phyloP scores from a whole-genome alignment of 805 yeast species.

The Diddensiella transvaalensis region DNA sequence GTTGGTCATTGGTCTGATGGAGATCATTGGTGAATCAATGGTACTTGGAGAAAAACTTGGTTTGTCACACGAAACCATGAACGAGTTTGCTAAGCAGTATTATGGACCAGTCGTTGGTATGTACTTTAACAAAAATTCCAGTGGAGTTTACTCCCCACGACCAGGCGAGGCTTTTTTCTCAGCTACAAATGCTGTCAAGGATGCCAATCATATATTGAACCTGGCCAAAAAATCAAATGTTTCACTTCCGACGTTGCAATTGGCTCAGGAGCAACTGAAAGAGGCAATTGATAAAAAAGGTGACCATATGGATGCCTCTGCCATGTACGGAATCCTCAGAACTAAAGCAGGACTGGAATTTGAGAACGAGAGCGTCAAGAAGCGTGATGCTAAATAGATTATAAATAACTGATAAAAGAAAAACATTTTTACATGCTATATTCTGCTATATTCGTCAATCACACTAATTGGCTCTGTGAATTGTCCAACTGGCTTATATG shows the following conservation, averaged over 20 bases:
- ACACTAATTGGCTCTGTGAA: conserved; percentile 39
- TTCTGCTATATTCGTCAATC: conserved; percentile 35
- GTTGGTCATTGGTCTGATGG: conserved; percentile 29
- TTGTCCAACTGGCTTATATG: conserved; percentile 38
- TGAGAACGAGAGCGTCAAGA: conserved; percentile 24
- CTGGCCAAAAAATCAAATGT: conserved; percentile 24
- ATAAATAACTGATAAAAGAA: background rate
- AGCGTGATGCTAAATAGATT: conserved; percentile 9
- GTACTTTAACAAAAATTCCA: conserved; percentile 19
- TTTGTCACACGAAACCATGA: conserved; percentile 20
- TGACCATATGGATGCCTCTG: conserved; percentile 26
- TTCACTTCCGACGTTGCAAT: conserved; percentile 23
- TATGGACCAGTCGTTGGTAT: conserved; percentile 20
- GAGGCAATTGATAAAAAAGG: conserved; percentile 21
- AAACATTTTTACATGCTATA: no score
- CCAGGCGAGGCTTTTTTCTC: conserved; percentile 18
- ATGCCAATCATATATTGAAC: conserved; percentile 25
- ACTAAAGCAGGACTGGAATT: conserved; percentile 29
- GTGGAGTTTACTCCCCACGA: conserved; percentile 21
- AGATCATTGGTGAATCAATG: conserved; percentile 25
- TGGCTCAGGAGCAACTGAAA: conserved; percentile 20
- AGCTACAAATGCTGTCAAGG: conserved; percentile 23
- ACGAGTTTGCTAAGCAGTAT: conserved; percentile 18
- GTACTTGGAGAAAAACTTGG: conserved; percentile 29
- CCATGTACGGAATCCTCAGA: conserved; percentile 29